A percentile compares a stretch with the other conserved stretches of the same genome.
phyloP scores from a whole-genome alignment of 2,329 filamentous ascomycete genomes.

The Stemphylium vesicarium region DNA sequence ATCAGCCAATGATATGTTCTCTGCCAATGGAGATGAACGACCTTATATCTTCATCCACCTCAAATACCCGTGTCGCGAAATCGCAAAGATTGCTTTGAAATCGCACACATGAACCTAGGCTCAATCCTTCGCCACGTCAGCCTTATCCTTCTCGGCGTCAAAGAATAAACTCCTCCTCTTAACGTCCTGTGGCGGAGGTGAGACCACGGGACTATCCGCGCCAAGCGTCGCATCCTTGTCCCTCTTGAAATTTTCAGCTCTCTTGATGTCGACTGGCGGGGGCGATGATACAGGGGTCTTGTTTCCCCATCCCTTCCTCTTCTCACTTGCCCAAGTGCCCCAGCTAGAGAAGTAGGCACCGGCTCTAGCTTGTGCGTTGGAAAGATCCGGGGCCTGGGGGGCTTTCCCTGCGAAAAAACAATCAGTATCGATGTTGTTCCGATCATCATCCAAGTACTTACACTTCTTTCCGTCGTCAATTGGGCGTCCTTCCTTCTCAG shows the following conservation, averaged over 20 bases:
- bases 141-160: constrained; percentile 22
- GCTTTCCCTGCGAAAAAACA: constrained; percentile 22
- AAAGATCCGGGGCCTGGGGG: constrained; percentile 55
- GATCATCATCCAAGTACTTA: constrained; percentile 6
- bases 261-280: constrained; percentile 32
- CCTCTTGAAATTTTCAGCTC: constrained; percentile 36
- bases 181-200: constrained; percentile 1
- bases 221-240: constrained; percentile 24
- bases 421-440: constrained; percentile 2
- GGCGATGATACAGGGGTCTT: constrained; percentile 34
- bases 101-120: neutral
- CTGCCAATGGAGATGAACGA: too few species aligned
- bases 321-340: constrained; percentile 74
- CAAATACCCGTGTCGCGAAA: neutral
- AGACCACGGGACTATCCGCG: neutral
- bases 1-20: neutral
- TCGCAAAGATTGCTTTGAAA: neutral
- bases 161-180: constrained; percentile 25
- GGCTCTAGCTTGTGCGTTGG: constrained; percentile 64
- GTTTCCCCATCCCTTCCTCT: constrained; percentile 59
- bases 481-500: constrained; percentile 35
- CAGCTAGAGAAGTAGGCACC: constrained; percentile 68
- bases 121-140: neutral
- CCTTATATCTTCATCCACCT: neutral
- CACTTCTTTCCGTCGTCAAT: constrained; percentile 29